Base-by-base conservation (phyloP, 768 basidiomycete species). In the Tricholoma sp. region DNA sequence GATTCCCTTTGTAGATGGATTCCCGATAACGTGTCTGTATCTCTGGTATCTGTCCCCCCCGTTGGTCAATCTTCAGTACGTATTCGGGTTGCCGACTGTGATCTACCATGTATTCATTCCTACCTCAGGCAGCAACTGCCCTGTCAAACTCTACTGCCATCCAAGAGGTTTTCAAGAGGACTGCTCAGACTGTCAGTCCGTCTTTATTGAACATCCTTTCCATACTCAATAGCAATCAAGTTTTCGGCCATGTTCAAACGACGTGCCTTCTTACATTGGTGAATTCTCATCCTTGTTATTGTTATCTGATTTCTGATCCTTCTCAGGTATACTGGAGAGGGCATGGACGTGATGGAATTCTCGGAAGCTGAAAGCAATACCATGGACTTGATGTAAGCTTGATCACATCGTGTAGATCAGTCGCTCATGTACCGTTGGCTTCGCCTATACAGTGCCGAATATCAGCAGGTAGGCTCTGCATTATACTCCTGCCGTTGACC, bases 261-360 rank as follows among this genome's bases (percentile, higher is more conserved):
- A 29, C 78, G 79, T 46, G 94, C 94, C 5, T 96, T 91, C 79
- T 71, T 95, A 57, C 91, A 94, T 68, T 94, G 91, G 90, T 79
- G 22, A 62, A 21, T 27, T 39, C n/a, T 43, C 27, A 34, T 35
- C 1, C 29, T 9, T 50, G 39, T 51, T 35, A 47, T n/a, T 37
- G 51, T 35, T 22, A 21, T 53, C 14, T 3, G 9, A 5, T 58
- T 27, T 52, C 14, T n/a, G 51, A 29, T 5, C 12, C 39, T 24
- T 35, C n/a, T 5, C n/a, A 79, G 77, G 79, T 94, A 93, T 69
- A 89, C 85, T 8, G 88, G 84, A 11, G 93, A 95, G 69, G 93
- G 93, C 43, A 94, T 95, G 94, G 94, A 94, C 67, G 67, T 80
- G 16, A 81, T 86, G 86, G 82, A 94, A 71, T 92, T 94, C 71